Evolutionary conservation across 2,329 filamentous ascomycete genomes (phyloP).

Genomic region (Alternaria rosae): DNA sequence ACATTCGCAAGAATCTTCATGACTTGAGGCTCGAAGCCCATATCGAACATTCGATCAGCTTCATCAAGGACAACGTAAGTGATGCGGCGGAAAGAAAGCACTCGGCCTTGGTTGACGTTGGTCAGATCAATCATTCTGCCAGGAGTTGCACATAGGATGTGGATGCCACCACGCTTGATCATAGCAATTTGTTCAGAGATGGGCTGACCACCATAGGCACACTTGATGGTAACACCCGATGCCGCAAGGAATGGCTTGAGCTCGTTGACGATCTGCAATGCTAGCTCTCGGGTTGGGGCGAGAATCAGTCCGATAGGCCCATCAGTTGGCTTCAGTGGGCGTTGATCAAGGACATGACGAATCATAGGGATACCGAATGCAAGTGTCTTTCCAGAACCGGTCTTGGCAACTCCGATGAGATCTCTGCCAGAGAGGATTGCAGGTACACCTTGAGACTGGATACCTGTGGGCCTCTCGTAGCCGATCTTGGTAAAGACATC

Average conservation of each 20-base stretch:
- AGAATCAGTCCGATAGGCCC: conserved; percentile 89
- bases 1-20: conserved; percentile 95
- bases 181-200: conserved; percentile 98
- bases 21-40: conserved; percentile 98
- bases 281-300: conserved; percentile 92
- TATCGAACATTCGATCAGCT: conserved; percentile 98
- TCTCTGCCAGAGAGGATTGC: conserved; percentile 96
- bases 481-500: conserved; percentile 83
- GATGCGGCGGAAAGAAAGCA: conserved; percentile 87
- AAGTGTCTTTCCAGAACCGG: conserved; percentile 95
- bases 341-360: conserved; percentile 94
- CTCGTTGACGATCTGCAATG: conserved; percentile 91
- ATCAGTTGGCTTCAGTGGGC: conserved; percentile 80
- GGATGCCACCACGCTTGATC: conserved; percentile 91
- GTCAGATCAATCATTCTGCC: conserved; percentile 95
- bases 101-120: conserved; percentile 90
- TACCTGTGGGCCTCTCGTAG: conserved; percentile 89
- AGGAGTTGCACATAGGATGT: conserved; percentile 87
- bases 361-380: conserved; percentile 98
- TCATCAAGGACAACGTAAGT: conserved; percentile 97
- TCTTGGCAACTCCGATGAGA: conserved; percentile 96
- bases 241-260: conserved; percentile 94
- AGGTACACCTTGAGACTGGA: conserved; percentile 94
- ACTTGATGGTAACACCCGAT: conserved; percentile 83
- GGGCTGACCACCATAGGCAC: conserved; percentile 91